phyloP scores from a whole-genome alignment of 148 eudicot species.

The Spergularia marina region DNA sequence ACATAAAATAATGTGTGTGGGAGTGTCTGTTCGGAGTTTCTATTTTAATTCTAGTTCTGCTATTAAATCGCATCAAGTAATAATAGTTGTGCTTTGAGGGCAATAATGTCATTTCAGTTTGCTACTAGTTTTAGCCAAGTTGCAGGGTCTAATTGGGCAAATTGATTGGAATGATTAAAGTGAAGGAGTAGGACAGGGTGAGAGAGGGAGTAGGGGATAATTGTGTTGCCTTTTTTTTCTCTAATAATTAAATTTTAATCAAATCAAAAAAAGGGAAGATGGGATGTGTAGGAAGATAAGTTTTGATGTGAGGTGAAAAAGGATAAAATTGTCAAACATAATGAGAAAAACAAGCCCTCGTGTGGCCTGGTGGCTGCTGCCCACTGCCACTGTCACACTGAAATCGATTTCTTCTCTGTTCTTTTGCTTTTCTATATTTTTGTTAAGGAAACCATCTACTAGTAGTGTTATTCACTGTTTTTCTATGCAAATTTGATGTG shows the following conservation, averaged over 20 bases:
- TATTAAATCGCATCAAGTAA: too few relatives aligned
- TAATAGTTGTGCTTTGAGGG: too few relatives aligned
- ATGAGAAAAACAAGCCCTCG: neutral
- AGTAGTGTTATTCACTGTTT: too few relatives aligned
- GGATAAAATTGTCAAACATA: neutral
- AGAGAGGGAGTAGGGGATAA: slow-evolving; percentile 1
- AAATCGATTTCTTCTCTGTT: neutral
- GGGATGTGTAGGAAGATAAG: neutral
- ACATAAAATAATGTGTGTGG: too few relatives aligned
- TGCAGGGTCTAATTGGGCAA: slow-evolving; percentile 1
- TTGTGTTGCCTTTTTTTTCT: too few relatives aligned
- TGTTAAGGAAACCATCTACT: neutral
- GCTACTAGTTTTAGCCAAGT: neutral
- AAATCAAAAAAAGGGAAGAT: neutral
- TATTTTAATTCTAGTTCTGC: too few relatives aligned
- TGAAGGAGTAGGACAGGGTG: neutral
- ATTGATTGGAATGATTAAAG: neutral
- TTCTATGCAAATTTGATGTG: too few relatives aligned
- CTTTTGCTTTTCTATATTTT: neutral
- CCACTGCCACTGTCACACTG: neutral
- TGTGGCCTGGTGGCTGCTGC: slow-evolving; percentile 4
- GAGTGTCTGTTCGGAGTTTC: too few relatives aligned
- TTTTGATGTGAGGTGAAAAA: neutral
- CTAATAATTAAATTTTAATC: too few relatives aligned
- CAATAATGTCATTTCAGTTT: too few relatives aligned